phyloP scores from a whole-genome alignment of 805 yeast genomes.

The Candida saitoana region DNA sequence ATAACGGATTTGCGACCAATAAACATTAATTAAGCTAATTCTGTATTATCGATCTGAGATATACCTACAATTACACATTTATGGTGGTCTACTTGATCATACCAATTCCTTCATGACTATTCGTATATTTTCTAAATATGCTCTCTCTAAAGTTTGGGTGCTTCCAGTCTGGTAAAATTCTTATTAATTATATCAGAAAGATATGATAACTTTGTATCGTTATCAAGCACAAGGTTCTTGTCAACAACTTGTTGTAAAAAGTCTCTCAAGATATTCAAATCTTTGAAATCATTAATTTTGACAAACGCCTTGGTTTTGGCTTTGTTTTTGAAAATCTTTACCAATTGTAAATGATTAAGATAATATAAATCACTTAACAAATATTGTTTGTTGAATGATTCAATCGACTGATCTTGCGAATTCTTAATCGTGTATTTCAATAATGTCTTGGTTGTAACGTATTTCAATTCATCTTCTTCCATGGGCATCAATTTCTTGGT shows the following conservation, averaged over 20 bases:
- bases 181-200: constrained; percentile 34
- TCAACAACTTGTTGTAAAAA: constrained; percentile 21
- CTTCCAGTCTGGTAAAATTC: constrained; percentile 16
- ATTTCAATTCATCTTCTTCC: constrained; percentile 19
- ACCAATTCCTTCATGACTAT: too few relatives aligned
- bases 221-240: constrained; percentile 10
- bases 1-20: too few relatives aligned
- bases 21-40: too few relatives aligned
- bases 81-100: too few relatives aligned
- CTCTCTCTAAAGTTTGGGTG: constrained; percentile 11
- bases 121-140: too few relatives aligned
- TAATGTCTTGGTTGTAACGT: constrained; percentile 30
- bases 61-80: too few relatives aligned
- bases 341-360: constrained; percentile 30
- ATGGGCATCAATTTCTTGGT: constrained; percentile 9
- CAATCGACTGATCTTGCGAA: constrained; percentile 21
- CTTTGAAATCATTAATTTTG: constrained; percentile 23
- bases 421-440: constrained; percentile 23
- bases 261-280: constrained; percentile 20
- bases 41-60: too few relatives aligned
- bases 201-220: constrained; percentile 21
- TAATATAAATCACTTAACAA: constrained; percentile 37
- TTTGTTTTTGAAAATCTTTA: constrained; percentile 38
- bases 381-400: constrained; percentile 40
- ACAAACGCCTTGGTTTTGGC: constrained; percentile 40